These are phyloP conservation scores for Chrysanthemum seticuspe DNA, from an alignment of 129 eudicot genomes.

Conservation along the genomic window DNA sequence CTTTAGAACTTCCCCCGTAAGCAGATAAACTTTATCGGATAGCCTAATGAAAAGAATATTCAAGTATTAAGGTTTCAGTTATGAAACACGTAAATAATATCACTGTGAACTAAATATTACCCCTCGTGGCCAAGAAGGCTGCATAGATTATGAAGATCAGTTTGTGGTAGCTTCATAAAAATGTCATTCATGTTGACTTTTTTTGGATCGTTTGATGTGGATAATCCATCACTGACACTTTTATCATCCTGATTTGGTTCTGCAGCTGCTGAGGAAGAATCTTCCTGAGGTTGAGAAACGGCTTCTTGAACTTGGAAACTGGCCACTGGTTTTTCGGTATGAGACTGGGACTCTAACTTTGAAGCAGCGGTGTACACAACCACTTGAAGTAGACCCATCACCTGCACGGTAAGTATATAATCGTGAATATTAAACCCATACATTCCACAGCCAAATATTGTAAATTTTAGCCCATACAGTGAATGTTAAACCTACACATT, in stretches of 20 bases:
- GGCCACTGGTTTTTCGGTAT: conserved; percentile 49
- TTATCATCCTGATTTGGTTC: conserved; percentile 45
- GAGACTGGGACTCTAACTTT: conserved; percentile 53
- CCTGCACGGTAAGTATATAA: conserved; percentile 38
- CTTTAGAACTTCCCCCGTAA: conserved; percentile 82
- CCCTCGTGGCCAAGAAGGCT: conserved; percentile 96
- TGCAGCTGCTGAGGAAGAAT: conserved; percentile 32
- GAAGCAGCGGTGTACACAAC: conserved; percentile 83
- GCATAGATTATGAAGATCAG: conserved; percentile 47
- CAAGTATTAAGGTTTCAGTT: conserved; percentile 6
- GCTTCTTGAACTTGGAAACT: conserved; percentile 44
- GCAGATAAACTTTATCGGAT: conserved; percentile 90
- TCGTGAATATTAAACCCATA: not conserved
- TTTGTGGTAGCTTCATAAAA: conserved; percentile 64
- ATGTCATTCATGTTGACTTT: conserved; percentile 44
- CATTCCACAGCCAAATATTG: too few species aligned
- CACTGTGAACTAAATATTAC: conserved; percentile 36
- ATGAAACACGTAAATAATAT: not conserved
- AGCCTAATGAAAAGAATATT: conserved; percentile 49
- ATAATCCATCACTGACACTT: conserved; percentile 32
- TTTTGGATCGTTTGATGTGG: conserved; percentile 51
- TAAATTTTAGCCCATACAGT: too few species aligned
- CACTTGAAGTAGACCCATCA: conserved; percentile 90
- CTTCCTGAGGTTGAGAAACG: conserved; percentile 37
- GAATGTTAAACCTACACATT: too few species aligned